A percentile compares a stretch with the other conserved stretches of the same genome.
Conservation (phyloP, 2,329 filamentous ascomycete species). For the Botrytis porri region DNA sequence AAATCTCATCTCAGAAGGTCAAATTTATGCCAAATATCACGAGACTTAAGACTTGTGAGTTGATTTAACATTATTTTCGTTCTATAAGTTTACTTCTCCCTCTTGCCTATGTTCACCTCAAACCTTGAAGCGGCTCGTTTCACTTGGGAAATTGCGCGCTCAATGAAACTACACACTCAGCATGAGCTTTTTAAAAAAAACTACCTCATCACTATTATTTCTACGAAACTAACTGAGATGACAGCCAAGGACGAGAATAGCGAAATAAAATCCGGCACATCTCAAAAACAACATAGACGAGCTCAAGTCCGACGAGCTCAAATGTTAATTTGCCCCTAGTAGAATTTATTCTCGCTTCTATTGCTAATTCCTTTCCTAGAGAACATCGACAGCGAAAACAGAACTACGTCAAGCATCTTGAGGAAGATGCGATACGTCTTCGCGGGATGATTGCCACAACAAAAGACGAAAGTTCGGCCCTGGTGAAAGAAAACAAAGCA, state of each 20-base stretch:
- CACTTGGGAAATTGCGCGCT: not conserved
- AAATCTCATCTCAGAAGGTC: constrained; percentile 19
- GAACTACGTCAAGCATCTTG: constrained; percentile 34
- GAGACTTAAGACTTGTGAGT: constrained; percentile 3
- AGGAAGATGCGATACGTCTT: constrained; percentile 33
- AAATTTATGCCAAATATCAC: constrained; percentile 22
- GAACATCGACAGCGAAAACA: constrained; percentile 36
- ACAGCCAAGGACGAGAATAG: constrained; percentile 20
- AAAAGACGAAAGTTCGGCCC: constrained; percentile 24
- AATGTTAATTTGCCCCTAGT: constrained; percentile 25
- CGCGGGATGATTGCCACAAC: constrained; percentile 31
- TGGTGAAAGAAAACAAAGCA: constrained; percentile 30
- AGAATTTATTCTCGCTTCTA: not conserved
- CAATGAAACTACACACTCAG: not conserved
- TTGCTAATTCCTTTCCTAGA: constrained; percentile 20
- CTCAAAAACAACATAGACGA: constrained; percentile 32
- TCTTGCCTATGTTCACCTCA: not conserved
- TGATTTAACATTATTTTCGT: not conserved
- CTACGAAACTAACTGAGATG: not conserved
- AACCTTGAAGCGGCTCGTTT: not conserved
- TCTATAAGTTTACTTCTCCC: not conserved
- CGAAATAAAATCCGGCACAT: constrained; percentile 19
- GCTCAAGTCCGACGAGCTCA: constrained; percentile 37
- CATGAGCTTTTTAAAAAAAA: not conserved
- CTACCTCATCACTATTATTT: not conserved